phyloP scores from a whole-genome alignment of 2,329 filamentous ascomycete genomes.

The Fusarium sp. region DNA sequence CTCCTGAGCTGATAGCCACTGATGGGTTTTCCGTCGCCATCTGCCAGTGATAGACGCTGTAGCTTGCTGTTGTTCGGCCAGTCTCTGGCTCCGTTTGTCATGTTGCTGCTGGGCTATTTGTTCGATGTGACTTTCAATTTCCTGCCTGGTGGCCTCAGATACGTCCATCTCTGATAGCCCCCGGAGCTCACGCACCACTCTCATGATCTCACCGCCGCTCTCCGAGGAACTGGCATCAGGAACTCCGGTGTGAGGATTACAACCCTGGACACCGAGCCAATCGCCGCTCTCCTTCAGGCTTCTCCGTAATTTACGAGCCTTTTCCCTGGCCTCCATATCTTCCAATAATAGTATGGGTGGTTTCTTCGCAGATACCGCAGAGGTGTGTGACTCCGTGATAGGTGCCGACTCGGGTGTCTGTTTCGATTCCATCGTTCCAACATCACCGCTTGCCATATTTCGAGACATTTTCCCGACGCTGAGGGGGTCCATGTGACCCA shows the following conservation, averaged over 20 bases:
- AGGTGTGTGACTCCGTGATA: neutral
- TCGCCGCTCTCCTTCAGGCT: constrained; percentile 65
- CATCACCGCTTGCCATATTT: neutral
- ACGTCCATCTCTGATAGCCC: constrained; percentile 49
- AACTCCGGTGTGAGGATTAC: constrained; percentile 66
- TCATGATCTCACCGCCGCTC: constrained; percentile 53
- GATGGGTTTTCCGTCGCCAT: constrained; percentile 58
- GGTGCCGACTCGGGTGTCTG: neutral
- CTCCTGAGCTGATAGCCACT: constrained; percentile 64
- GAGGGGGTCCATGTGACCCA: constrained; percentile 14
- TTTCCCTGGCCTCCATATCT: constrained; percentile 46
- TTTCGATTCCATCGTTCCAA: neutral
- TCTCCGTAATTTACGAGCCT: constrained; percentile 51
- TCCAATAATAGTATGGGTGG: neutral
- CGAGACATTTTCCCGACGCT: constrained; percentile 8
- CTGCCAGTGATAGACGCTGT: constrained; percentile 46
- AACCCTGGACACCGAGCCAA: constrained; percentile 67
- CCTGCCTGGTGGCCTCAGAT: constrained; percentile 53
- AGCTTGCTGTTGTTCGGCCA: constrained; percentile 49
- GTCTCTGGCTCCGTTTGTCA: constrained; percentile 56
- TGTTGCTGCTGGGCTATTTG: constrained; percentile 44
- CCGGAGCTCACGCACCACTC: constrained; percentile 46
- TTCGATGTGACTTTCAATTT: constrained; percentile 58
- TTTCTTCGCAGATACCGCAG: neutral
- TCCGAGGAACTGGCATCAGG: constrained; percentile 62